Percentiles rank a stretch among this genome's conserved stretches.
phyloP scores from a whole-genome alignment of 768 basidiomycete genomes.

The Pleurotus djamor region DNA sequence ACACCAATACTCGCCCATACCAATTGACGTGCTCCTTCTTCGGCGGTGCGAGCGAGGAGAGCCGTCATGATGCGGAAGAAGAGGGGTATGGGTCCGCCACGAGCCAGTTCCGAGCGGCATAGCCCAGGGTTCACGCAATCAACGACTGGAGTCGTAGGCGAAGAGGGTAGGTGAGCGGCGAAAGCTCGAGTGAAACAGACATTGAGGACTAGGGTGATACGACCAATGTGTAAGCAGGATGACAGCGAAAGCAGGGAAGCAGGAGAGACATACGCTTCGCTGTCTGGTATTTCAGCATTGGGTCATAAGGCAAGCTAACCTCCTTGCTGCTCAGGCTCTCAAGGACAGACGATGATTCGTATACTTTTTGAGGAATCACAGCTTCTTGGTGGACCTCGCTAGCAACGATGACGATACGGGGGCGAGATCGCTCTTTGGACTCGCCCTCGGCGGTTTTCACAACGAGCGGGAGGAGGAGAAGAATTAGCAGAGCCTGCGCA shows the following conservation, averaged over 20 bases:
- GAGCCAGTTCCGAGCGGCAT: constrained; percentile 33
- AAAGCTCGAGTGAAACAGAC: constrained; percentile 37
- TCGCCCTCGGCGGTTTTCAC: constrained; percentile 24
- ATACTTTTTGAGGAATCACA: constrained; percentile 15
- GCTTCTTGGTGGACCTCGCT: constrained; percentile 39
- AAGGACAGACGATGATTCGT: background rate
- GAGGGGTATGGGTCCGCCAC: constrained; percentile 17
- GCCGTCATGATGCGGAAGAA: constrained; percentile 20
- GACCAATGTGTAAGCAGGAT: background rate
- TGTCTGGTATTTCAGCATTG: constrained; percentile 20
- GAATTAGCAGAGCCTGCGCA: constrained; percentile 32
- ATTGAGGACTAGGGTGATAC: constrained; percentile 29
- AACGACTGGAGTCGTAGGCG: constrained; percentile 25
- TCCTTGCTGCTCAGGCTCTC: constrained; percentile 15
- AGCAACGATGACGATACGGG: constrained; percentile 38
- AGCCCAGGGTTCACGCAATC: constrained; percentile 39
- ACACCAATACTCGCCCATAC: constrained; percentile 29
- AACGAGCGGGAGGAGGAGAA: constrained; percentile 43
- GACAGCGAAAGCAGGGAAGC: background rate
- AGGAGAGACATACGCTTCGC: constrained; percentile 28
- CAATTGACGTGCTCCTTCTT: constrained; percentile 31
- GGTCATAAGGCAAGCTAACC: constrained; percentile 12
- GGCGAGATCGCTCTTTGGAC: constrained; percentile 19
- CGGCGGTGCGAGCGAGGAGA: constrained; percentile 30
- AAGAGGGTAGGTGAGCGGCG: constrained; percentile 20